Base-by-base conservation (phyloP, 2,329 filamentous ascomycete genomes). In the Chrysosporium queenslandicum region DNA sequence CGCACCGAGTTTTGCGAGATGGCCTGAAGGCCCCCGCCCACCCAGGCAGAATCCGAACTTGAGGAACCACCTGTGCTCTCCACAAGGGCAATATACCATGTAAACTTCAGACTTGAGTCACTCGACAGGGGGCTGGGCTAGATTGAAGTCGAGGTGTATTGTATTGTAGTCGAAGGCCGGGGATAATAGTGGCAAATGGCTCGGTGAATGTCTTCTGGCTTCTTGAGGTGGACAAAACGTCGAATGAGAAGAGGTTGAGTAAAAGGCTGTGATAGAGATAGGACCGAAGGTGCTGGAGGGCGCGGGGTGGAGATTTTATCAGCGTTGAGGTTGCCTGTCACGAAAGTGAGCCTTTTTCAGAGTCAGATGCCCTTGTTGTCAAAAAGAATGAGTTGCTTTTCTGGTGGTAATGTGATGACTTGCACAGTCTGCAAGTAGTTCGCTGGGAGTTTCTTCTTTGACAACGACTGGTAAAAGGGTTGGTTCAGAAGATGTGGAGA, bases 21-120 rank as follows among this genome's bases (percentile, higher is more conserved):
- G 65, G 65, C 65, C 64, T 53, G 50, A 61, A 60, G 65, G 64
- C 65, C 64, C 64, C 64, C 65, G 64, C 64, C 65, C 60, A 64
- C 64, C 62, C 61, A 56, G 36, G 36, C 20, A 37, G 30, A 34
- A 39, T 20, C 49, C 34, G 40, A 40, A 45, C 6, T 18, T 36
- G 23, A 16, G 20, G 9, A 50, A 23, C 30, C 43, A 29, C 27
- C 39, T 25, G 27, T 43, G 12, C 8, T 43, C 48, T 14, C 20
- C 37, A 27, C 48, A 43, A 23, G 21, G 27, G 5, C 16, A 18
- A 34, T 43, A 30, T 50, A 41, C 16, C 18, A 43, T 50, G 39
- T 50, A 50, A 23, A 42, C 16, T 21, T n/a, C 21, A 11, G n/a
- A 5, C 36, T 39, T 21, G 40, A 36, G 25, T 25, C 14, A 2